Base-by-base conservation (phyloP, 2,329 filamentous ascomycete genomes). In the Alternaria dauci region DNA sequence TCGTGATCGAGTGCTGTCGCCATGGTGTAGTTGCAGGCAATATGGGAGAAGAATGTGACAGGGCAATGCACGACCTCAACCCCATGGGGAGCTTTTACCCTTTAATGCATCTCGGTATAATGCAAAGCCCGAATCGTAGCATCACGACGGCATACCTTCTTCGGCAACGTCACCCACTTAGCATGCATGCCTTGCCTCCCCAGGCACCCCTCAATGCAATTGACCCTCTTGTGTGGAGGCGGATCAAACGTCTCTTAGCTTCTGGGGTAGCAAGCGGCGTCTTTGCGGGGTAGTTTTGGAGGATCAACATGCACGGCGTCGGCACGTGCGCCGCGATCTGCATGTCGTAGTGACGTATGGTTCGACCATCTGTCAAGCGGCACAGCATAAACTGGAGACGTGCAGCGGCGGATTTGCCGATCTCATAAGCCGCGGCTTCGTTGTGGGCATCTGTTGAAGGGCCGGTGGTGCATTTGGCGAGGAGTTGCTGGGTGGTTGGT, bases 251-350 rank as follows among this genome's bases (percentile, higher is more conserved):
- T 38, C 46, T 58, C 26, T 51, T 41, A 34, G 58, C 25, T 16
- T 68, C 63, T 67, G 67, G 67, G 65, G 63, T 62, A 63, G 26
- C 28, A 48, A 54, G 59, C 51, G 55, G 54, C 52, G 55, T 38
- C 39, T 59, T 63, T 67, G 67, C 67, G 69, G 69, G 67, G 69
- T 71, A 70, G 60, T 46, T 42, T 42, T 39, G 51, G 55, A 41
- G 38, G 59, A 59, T 68, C 57, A 55, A 52, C 57, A 34, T 44
- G 43, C 51, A 30, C 52, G 46, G 44, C 28, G 26, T 52, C 48
- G 53, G 34, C 39, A 55, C 44, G 43, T 55, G 52, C 36, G 36
- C 34, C 55, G 55, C 55, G 42, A 54, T 43, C 39, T 55, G 54
- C 59, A 58, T 61, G 54, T 42, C 43, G 58, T 58, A 32, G 61